Evolutionary conservation across 768 basidiomycete genomes (phyloP), one percentile per base, ranked within the genome.

Genomic region (Collybia sp.): DNA sequence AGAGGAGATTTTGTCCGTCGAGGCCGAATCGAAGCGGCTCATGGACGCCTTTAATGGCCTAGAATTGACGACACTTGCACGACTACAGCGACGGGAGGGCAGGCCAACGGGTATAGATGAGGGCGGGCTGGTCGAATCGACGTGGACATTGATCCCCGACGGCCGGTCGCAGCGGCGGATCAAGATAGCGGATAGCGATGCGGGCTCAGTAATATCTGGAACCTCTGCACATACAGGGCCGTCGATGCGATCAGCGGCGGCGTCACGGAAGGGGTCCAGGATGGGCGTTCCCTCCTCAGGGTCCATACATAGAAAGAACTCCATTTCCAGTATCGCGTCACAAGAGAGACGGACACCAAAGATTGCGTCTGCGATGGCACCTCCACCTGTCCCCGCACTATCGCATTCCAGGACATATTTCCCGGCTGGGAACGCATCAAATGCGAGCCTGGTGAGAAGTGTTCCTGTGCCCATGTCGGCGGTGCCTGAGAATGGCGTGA

Each of bases 31-130:
- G 5, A 73, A 75, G 50, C 71, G 83, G 41, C 63, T 90, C 39
- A 74, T 88, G 64, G 88, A 90, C 56, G 86, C 87, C 2, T 90
- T 90, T 61, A 86, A 79, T 53, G 85, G 88, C 8, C 69, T 90
- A 33, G 88, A 90, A 60, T 69, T 90, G 47, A 83, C 75, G 30
- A 77, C 82, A 16, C 64, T 88, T 40, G 80, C 82, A 9, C 73
- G 75, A 47, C 57, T 66, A 13, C 73, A 73, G 40, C 66, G 72
- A 48, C 60, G 52, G 61, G 59, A 54, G 53, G 53, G 49, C 54
- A 54, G 49, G 46, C 39, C 40, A 43, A 45, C 48, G 13, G 39
- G 48, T 36, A 36, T 42, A 20, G 54, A 54, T 42, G 45, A 44
- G 25, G 47, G 48, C 31, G 54, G 52, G 43, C 50, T 43, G 38